A percentile compares a stretch with the other conserved stretches of the same genome.
Conservation (phyloP, 139 green algal species). For the Zygnema circumcarinatum region DNA sequence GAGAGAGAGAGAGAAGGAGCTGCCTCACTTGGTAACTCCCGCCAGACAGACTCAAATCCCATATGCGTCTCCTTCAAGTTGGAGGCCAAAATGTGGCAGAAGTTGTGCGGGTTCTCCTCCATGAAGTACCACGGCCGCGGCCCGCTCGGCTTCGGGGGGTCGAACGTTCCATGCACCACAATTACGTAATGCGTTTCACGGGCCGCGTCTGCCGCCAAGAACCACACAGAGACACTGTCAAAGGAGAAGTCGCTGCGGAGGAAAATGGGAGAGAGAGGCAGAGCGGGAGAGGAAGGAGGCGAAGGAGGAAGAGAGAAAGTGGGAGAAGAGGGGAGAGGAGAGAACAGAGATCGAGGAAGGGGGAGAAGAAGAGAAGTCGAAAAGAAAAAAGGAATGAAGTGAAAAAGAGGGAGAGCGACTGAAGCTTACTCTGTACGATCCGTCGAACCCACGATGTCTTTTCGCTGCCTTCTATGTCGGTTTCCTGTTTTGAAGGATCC, state of each 20-base stretch:
- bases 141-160: neutral
- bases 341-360: neutral
- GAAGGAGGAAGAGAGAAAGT: neutral
- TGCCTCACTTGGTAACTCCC: neutral
- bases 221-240: neutral
- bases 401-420: no score
- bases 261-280: neutral
- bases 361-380: neutral
- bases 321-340: neutral
- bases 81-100: neutral
- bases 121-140: constrained; percentile 19
- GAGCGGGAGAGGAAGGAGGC: neutral
- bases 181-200: constrained; percentile 38
- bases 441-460: no score
- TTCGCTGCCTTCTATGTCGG: no score
- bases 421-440: no score
- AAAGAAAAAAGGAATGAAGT: no score
- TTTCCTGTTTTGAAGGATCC: no score
- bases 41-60: constrained; percentile 22
- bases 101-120: constrained; percentile 17
- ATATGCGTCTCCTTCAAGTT: constrained; percentile 9
- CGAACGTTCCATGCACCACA: constrained; percentile 42
- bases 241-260: neutral
- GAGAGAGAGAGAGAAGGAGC: neutral
- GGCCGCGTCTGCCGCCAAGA: neutral